phyloP scores from a whole-genome alignment of 2,329 filamentous ascomycete genomes.

The Teratosphaeria zuluensis region DNA sequence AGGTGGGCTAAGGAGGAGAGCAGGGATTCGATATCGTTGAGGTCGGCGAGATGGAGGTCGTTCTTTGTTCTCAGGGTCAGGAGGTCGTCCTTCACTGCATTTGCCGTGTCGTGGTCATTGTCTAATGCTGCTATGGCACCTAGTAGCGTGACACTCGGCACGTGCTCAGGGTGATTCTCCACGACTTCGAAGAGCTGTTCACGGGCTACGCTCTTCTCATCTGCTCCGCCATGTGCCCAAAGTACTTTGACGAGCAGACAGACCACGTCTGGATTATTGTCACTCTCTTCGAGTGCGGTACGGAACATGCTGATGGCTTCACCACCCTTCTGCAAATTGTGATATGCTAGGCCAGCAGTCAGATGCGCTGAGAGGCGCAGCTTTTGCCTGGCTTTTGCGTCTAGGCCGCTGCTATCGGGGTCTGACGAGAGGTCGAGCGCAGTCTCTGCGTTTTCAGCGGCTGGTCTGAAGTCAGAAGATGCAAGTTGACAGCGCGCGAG shows the following conservation, averaged over 20 bases:
- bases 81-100: conserved; percentile 72
- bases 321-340: conserved; percentile 56
- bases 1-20: conserved; percentile 63
- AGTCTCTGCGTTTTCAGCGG: conserved; percentile 70
- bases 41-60: conserved; percentile 52
- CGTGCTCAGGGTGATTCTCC: conserved; percentile 62
- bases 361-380: conserved; percentile 76
- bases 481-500: conserved; percentile 77
- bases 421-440: conserved; percentile 71
- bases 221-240: conserved; percentile 75
- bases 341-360: conserved; percentile 74
- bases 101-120: conserved; percentile 64
- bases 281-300: conserved; percentile 65
- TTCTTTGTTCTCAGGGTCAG: conserved; percentile 60
- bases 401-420: conserved; percentile 53
- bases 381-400: conserved; percentile 54
- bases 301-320: conserved; percentile 72
- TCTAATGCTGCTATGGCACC: conserved; percentile 78
- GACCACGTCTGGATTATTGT: conserved; percentile 68
- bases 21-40: conserved; percentile 62
- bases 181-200: conserved; percentile 73
- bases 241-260: conserved; percentile 84
- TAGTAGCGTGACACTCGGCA: conserved; percentile 69
- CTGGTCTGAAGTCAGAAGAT: conserved; percentile 51
- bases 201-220: conserved; percentile 65